Conservation (phyloP, 768 basidiomycete species). For the Russula abietina region DNA sequence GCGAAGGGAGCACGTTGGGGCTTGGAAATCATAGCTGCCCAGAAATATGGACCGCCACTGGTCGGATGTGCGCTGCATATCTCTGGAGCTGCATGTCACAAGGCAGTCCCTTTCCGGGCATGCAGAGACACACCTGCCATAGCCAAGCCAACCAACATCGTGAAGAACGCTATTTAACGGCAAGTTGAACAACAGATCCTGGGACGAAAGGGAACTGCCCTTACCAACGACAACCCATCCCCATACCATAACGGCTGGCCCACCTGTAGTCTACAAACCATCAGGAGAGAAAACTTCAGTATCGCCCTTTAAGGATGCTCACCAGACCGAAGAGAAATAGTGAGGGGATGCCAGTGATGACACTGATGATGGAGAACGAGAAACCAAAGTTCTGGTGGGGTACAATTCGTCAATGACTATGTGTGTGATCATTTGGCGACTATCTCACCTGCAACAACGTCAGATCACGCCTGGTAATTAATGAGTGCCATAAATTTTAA, state of each 20-base stretch:
- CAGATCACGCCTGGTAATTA: slow-evolving; percentile 47
- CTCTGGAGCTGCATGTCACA: slow-evolving; percentile 28
- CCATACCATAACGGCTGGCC: slow-evolving; percentile 74
- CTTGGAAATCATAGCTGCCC: slow-evolving; percentile 70
- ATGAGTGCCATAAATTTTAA: not conserved
- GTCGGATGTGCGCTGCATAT: slow-evolving; percentile 60
- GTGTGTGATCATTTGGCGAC: not conserved
- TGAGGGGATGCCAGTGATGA: slow-evolving; percentile 67
- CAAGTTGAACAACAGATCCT: slow-evolving; percentile 3
- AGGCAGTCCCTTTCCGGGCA: not conserved
- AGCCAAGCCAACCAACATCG: slow-evolving; percentile 62
- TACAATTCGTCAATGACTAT: not conserved
- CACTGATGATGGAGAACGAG: slow-evolving; percentile 71
- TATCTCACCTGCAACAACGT: slow-evolving; percentile 51
- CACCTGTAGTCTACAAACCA: slow-evolving; percentile 56
- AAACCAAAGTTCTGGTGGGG: slow-evolving; percentile 59
- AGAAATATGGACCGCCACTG: slow-evolving; percentile 71
- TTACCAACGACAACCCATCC: slow-evolving; percentile 60
- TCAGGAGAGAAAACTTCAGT: slow-evolving; percentile 1
- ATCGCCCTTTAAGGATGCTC: slow-evolving; percentile 25
- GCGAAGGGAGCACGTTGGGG: slow-evolving; percentile 54
- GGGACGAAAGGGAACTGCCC: slow-evolving; percentile 24
- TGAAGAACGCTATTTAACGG: slow-evolving; percentile 47
- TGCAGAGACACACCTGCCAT: slow-evolving; percentile 56
- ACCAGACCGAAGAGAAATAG: slow-evolving; percentile 66